Evolutionary conservation across 768 basidiomycete species (phyloP), one percentile per base, ranked within the genome.

Genomic region (Lentinula sp.): DNA sequence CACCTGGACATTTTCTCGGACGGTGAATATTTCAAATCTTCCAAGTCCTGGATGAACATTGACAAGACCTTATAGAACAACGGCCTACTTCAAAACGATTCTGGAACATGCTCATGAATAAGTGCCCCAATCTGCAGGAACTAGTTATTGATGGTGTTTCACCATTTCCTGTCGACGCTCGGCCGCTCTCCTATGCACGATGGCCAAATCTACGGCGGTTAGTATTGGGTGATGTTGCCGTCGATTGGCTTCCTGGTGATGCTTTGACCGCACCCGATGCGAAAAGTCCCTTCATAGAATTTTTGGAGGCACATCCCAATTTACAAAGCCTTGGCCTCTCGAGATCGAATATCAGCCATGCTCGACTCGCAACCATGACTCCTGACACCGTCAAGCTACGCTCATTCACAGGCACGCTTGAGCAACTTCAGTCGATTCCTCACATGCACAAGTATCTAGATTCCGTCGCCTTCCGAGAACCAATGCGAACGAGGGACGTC

Each of bases 71-170:
- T 52, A 34, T 66, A 85, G 82, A 84, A 63, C 80, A 84, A 62
- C 71, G 74, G 61, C 78, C 84, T 2, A 74, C 80, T 23, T 82
- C 78, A 59, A 75, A 74, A 50, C 77, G 76, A 42, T 73, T 91
- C 57, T 88, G 87, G 86, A 79, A 84, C 63, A 89, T 92, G 89
- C 78, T 91, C 51, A 81, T 84, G 57, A 72, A 74, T 28, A 79
- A 78, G 32, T 87, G 85, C 65, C 87, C 85, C 1, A 77, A 86
- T 64, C 78, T 92, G 7, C 83, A 88, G 68, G 84, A 86, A 58
- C 77, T 92, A 4, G 70, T 75, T 48, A 78, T 91, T 34, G 75
- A 84, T 21, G 83, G 84, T 3, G 73, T 74, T 35, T 83, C 83
- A 11, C 71, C 78, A 1, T 74, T 82, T 11, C 83, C 85, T 16